Percentiles rank a stretch among this genome's conserved stretches.
Evolutionary conservation across 2,329 filamentous ascomycete genomes (phyloP).

Genomic region (Aspergillus novoparasiticus): DNA sequence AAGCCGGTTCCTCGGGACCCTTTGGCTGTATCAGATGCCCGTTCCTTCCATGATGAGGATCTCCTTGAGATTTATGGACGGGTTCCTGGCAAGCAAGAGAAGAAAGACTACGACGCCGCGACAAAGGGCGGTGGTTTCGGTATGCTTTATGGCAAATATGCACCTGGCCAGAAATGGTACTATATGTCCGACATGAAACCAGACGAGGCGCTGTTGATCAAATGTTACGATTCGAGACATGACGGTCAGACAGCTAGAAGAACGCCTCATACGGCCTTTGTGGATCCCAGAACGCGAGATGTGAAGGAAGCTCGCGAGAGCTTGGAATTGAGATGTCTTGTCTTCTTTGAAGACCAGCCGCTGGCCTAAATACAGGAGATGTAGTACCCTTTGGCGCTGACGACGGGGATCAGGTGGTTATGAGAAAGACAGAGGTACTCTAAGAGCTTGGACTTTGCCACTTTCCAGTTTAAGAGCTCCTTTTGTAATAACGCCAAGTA

Average conservation of each 20-base stretch:
- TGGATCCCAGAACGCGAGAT: constrained; percentile 3
- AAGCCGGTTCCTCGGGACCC: constrained; percentile 7
- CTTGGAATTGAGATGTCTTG: constrained; percentile 9
- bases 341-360: constrained; percentile 3
- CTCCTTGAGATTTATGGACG: constrained; percentile 1
- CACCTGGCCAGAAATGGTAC: constrained; percentile 7
- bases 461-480: too few species aligned
- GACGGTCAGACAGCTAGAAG: neutral
- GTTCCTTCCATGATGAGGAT: constrained; percentile 4
- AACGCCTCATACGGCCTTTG: constrained; percentile 8
- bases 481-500: too few species aligned
- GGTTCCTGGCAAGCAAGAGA: neutral
- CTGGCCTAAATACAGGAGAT: neutral
- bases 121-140: neutral
- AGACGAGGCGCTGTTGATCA: constrained; percentile 6
- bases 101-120: neutral
- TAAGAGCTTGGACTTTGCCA: too few species aligned
- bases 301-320: constrained; percentile 1
- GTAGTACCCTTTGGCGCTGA: neutral
- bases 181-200: constrained; percentile 9
- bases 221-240: constrained; percentile 7
- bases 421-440: neutral
- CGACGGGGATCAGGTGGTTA: neutral
- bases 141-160: constrained; percentile 3
- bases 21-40: constrained; percentile 7